Conservation (phyloP, 768 basidiomycete genomes). For the Suillus cothurnatus region DNA sequence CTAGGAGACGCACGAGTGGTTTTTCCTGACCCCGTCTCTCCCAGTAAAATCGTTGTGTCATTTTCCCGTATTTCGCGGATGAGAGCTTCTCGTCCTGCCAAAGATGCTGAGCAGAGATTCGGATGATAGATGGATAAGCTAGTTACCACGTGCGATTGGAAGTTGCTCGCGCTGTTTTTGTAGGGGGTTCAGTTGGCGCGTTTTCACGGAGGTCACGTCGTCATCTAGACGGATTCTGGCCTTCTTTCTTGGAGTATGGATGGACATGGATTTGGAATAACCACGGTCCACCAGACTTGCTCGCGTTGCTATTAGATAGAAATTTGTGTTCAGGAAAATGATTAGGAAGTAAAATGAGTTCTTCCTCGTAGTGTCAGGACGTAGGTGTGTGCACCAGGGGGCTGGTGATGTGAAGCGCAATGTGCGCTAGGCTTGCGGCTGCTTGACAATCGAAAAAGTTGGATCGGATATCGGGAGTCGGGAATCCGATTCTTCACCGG, state of each 20-base stretch:
- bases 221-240: slow-evolving; percentile 24
- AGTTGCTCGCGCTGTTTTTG: slow-evolving; percentile 70
- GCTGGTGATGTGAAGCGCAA: neutral
- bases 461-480: slow-evolving; percentile 5
- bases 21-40: slow-evolving; percentile 98
- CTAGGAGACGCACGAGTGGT: slow-evolving; percentile 82
- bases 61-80: slow-evolving; percentile 71
- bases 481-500: neutral
- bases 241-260: slow-evolving; percentile 28
- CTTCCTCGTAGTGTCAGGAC: neutral
- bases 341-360: neutral
- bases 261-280: slow-evolving; percentile 18
- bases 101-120: slow-evolving; percentile 2
- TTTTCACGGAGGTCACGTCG: slow-evolving; percentile 20
- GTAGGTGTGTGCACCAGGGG: neutral
- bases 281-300: neutral
- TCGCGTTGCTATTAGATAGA: neutral
- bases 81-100: slow-evolving; percentile 71
- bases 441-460: neutral
- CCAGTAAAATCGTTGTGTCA: slow-evolving; percentile 87
- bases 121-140: neutral
- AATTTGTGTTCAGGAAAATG: neutral
- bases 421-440: neutral
- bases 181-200: slow-evolving; percentile 30
- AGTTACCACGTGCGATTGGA: slow-evolving; percentile 77